A percentile compares a stretch with the other conserved stretches of the same genome.
phyloP scores from a whole-genome alignment of 352 stramenopile genomes.

The Blastocystis sp. region DNA sequence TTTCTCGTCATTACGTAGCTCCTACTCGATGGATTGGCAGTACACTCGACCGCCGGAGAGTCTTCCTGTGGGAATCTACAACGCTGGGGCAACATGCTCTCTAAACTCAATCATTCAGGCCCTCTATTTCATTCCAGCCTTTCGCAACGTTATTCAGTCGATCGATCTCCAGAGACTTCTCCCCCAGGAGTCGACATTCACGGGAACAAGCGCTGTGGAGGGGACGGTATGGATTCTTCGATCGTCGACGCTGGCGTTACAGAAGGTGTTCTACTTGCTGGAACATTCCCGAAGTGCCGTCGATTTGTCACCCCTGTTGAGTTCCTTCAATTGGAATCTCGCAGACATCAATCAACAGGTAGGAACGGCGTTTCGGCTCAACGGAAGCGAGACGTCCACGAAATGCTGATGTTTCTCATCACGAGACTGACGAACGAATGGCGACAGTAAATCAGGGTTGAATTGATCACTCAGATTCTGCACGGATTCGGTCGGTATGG shows the following conservation, averaged over 20 bases:
- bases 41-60: not conserved
- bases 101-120: slow-evolving; percentile 37
- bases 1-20: not conserved
- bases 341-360: slow-evolving; percentile 27
- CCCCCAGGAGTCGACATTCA: not conserved
- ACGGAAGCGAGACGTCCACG: slow-evolving; percentile 10
- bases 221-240: not conserved
- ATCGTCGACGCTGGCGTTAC: slow-evolving; percentile 16
- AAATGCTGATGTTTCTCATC: slow-evolving; percentile 63
- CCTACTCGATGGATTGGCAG: not conserved
- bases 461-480: not conserved
- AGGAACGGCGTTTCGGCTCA: not conserved
- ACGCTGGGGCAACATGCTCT: slow-evolving; percentile 7
- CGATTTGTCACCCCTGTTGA: not conserved
- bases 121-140: not conserved
- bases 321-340: slow-evolving; percentile 11
- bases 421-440: slow-evolving; percentile 61
- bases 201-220: not conserved
- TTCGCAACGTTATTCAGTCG: not conserved
- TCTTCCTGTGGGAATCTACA: slow-evolving; percentile 12
- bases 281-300: not conserved
- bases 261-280: slow-evolving; percentile 25
- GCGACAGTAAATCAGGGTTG: too few relatives aligned
- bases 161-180: not conserved
- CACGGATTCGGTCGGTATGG: not conserved